Evolutionary conservation across 1,284 basidiomycete genomes (phyloP), one percentile per base, ranked within the genome.

Genomic region (Ceratobasidium sp.): DNA sequence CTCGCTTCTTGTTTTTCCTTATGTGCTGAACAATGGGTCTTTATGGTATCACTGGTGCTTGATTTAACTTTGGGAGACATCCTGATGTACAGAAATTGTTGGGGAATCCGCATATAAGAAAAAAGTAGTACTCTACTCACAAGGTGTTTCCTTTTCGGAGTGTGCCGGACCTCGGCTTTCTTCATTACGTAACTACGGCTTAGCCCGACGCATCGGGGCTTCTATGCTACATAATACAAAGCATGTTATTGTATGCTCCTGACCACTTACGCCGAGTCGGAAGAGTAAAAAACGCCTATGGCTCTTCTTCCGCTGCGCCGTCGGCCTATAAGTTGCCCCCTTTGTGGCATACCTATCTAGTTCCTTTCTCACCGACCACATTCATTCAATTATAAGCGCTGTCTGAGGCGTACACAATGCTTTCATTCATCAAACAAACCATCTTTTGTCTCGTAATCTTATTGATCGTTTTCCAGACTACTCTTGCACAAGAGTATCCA

Each of bases 321-420:
- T 68, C 66, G 66, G 66, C 33, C 66, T 68, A 68, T 68, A 68
- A 68, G 66, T 54, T 48, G 26, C 50, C 17, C n/a, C 28, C n/a
- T 54, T 28, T 57, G 52, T 42, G 26, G 9, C 33, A 40, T 3
- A 17, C 3, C 38, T 42, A 42, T n/a, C 33, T 52, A 69, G 33
- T 38, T 65, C 71, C 71, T 64, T 65, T 74, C 61, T 65, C 61
- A 20, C n/a, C 67, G 40, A 23, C n/a, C 67, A 52, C 57, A 48
- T n/a, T 61, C 56, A n/a, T 65, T 42, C 38, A n/a, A 17, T 54
- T n/a, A 5, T 54, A 54, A 17, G 23, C 20, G 20, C 20, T 23
- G 50, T 44, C 5, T 23, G 5, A 3, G 40, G 15, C 46, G 40
- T 15, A 42, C 57, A 54, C 71, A 54, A 74, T 74, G 71, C 46